Percentiles rank a stretch among this genome's conserved stretches.
phyloP scores from a whole-genome alignment of 78 protist genomes.

The Emiliania huxleyi region DNA sequence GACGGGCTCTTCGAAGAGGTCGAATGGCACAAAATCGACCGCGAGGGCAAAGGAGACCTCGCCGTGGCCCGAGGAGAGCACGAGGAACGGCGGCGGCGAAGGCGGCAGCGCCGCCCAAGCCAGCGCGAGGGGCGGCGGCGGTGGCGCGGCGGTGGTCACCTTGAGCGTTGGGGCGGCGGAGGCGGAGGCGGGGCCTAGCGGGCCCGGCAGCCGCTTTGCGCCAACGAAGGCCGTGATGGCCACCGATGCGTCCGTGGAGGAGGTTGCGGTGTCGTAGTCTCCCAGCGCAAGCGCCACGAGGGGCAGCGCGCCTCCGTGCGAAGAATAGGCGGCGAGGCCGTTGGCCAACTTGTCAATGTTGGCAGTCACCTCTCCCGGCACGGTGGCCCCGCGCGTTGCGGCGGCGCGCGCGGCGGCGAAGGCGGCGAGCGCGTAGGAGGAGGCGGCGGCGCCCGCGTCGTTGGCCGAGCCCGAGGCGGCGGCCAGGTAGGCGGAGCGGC shows the following conservation, averaged over 20 bases:
- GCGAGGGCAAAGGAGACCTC: neutral
- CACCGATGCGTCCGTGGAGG: neutral
- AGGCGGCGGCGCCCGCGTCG: neutral
- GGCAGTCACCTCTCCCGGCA: neutral
- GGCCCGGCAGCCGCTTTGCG: neutral
- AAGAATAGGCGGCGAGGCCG: neutral
- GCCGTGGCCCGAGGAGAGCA: neutral
- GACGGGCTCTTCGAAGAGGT: neutral
- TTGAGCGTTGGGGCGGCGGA: neutral
- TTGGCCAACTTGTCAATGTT: neutral
- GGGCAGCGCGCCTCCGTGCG: neutral
- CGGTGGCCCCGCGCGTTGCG: neutral
- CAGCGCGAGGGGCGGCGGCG: neutral
- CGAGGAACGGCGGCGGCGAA: neutral
- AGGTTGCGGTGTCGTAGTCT: neutral
- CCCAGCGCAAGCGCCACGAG: neutral
- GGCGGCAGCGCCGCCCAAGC: neutral
- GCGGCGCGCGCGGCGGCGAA: neutral
- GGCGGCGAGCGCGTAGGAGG: neutral
- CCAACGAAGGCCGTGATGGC: neutral
- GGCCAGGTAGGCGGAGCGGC: slow-evolving; percentile 4
- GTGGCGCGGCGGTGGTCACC: neutral
- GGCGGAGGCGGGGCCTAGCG: too few species aligned
- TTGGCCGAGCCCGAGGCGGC: neutral
- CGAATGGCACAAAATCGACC: neutral